phyloP scores from a whole-genome alignment of 495 filamentous ascomycete genomes.

The Aspergillus heteromorphus region DNA sequence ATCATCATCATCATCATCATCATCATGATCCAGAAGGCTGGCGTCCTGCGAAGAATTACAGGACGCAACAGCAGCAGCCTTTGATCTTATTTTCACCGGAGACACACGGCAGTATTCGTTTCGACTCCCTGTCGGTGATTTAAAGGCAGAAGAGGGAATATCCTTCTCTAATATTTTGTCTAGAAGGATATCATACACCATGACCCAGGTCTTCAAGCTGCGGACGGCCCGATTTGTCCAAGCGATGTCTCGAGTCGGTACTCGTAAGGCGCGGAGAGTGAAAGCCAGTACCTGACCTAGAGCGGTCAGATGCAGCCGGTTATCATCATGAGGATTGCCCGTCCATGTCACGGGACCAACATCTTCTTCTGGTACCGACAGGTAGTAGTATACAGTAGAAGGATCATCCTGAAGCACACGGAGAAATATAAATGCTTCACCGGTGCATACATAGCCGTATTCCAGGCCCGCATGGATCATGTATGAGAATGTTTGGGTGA shows the following conservation, averaged over 20 bases:
- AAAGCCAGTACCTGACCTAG: constrained; percentile 15
- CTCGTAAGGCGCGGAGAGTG: too few species aligned
- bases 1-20: constrained; percentile 4
- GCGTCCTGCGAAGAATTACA: constrained; percentile 7
- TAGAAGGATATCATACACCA: constrained; percentile 33
- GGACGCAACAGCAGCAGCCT: not conserved
- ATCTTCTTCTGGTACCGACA: constrained; percentile 28
- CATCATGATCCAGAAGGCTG: constrained; percentile 1
- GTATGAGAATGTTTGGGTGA: constrained; percentile 45
- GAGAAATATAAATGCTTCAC: constrained; percentile 44
- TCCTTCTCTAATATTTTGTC: constrained; percentile 25
- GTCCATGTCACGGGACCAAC: constrained; percentile 17
- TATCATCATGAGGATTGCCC: too few species aligned
- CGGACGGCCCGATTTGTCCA: too few species aligned
- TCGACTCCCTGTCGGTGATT: constrained; percentile 7
- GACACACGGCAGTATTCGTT: constrained; percentile 16
- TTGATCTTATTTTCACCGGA: constrained; percentile 21
- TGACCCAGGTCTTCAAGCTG: too few species aligned
- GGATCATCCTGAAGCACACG: constrained; percentile 38
- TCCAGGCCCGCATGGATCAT: constrained; percentile 39
- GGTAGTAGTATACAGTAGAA: constrained; percentile 21
- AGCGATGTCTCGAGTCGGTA: too few species aligned
- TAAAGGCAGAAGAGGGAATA: constrained; percentile 16
- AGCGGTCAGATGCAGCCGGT: constrained; percentile 34
- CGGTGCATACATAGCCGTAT: constrained; percentile 41